A percentile compares a stretch with the other conserved stretches of the same genome.
phyloP scores from a whole-genome alignment of 2,329 filamentous ascomycete species.

The Phaeomoniella chlamydospora region DNA sequence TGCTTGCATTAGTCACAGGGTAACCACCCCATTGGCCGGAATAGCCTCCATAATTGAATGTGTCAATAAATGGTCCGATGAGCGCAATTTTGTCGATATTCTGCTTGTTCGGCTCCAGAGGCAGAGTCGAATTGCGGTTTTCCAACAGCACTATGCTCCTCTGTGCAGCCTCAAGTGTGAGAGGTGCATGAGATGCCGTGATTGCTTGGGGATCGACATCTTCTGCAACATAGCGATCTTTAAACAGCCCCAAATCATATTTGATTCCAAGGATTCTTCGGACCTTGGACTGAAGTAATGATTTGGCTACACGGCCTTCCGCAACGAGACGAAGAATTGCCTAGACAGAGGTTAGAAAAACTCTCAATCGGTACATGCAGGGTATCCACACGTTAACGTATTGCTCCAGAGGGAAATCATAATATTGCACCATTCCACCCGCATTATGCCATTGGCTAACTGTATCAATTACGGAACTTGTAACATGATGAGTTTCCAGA shows the following conservation, averaged over 20 bases:
- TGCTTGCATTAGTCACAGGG: slow-evolving; percentile 22
- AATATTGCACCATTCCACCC: slow-evolving; percentile 31
- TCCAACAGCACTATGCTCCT: slow-evolving; percentile 28
- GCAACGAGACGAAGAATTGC: slow-evolving; percentile 18
- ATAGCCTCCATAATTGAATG: slow-evolving; percentile 30
- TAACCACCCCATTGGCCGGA: slow-evolving; percentile 27
- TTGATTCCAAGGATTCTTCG: slow-evolving; percentile 24
- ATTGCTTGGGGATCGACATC: slow-evolving; percentile 19
- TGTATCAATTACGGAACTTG: slow-evolving; percentile 21
- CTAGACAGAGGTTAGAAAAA: slow-evolving; percentile 2
- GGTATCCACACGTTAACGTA: slow-evolving; percentile 17
- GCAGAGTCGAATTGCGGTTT: slow-evolving; percentile 25
- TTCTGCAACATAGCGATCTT: slow-evolving; percentile 21
- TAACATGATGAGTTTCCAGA: slow-evolving; percentile 24
- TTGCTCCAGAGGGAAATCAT: slow-evolving; percentile 25
- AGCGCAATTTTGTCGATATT: background rate
- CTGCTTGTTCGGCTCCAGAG: slow-evolving; percentile 7
- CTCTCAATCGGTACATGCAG: background rate
- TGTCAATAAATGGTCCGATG: slow-evolving; percentile 25
- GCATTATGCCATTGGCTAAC: slow-evolving; percentile 30
- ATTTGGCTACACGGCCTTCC: slow-evolving; percentile 20
- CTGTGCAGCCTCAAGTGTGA: slow-evolving; percentile 27
- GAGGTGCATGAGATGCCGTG: slow-evolving; percentile 18
- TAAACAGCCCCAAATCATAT: slow-evolving; percentile 29
- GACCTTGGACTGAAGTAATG: slow-evolving; percentile 22